Percentiles rank a stretch among this genome's conserved stretches.
These are phyloP conservation scores for Syzygium oleosum DNA, from an alignment of 345 rosid species.

Conservation along the genomic window DNA sequence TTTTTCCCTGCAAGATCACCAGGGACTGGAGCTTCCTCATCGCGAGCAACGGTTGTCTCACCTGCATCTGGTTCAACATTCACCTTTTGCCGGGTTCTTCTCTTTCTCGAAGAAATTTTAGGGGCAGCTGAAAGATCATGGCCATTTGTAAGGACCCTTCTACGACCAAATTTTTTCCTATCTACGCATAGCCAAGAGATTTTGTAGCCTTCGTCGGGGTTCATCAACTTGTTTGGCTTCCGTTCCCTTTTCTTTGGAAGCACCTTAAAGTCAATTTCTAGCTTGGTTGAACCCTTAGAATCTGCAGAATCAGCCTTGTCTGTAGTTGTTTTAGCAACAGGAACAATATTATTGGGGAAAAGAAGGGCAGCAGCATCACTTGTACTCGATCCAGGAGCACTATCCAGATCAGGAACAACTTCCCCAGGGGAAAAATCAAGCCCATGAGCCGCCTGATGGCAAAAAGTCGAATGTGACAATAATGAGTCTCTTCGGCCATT, in stretches of 20 bases:
- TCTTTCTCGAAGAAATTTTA: neutral
- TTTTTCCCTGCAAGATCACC: neutral
- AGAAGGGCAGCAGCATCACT: neutral
- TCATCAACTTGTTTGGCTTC: slow-evolving; percentile 58
- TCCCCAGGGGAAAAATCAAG: neutral
- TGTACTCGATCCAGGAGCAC: neutral
- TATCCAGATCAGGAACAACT: neutral
- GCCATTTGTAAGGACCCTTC: slow-evolving; percentile 11
- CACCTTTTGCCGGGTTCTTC: neutral
- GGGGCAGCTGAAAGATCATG: neutral
- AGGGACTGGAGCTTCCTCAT: neutral
- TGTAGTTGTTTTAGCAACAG: neutral
- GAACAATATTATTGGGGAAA: neutral
- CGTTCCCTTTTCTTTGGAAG: slow-evolving; percentile 44
- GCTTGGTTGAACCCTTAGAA: slow-evolving; percentile 12
- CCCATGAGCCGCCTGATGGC: neutral
- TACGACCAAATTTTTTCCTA: slow-evolving; percentile 13
- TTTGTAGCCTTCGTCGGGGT: slow-evolving; percentile 59
- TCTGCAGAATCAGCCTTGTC: neutral
- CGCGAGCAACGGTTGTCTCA: neutral
- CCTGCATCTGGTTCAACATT: neutral
- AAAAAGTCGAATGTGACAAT: neutral
- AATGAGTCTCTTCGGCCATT: neutral
- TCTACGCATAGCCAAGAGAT: slow-evolving; percentile 30
- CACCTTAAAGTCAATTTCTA: slow-evolving; percentile 24